phyloP scores from a whole-genome alignment of 192 early-diverging fungal genomes.

The Entomortierella lignicola region DNA sequence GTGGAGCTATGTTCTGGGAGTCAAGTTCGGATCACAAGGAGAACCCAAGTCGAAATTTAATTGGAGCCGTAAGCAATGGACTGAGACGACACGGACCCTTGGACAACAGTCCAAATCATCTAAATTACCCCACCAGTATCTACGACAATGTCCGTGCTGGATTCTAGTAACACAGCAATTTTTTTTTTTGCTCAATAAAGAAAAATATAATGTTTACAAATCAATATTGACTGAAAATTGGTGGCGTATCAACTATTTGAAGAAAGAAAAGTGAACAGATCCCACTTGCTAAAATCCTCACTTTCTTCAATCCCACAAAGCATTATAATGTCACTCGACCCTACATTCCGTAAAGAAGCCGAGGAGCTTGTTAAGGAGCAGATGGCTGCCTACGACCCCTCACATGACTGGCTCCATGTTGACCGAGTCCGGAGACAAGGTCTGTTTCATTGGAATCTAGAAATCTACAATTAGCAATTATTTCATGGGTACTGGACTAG shows the following conservation, averaged over 20 bases:
- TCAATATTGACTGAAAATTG: neutral
- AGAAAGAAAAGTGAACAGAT: neutral
- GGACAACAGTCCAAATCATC: constrained; percentile 57
- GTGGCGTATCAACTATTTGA: neutral
- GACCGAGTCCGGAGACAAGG: constrained; percentile 72
- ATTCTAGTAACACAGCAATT: constrained; percentile 25
- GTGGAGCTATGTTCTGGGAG: constrained; percentile 89
- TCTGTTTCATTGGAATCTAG: constrained; percentile 2
- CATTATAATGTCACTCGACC: constrained; percentile 26
- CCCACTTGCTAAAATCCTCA: neutral
- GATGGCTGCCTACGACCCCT: constrained; percentile 74
- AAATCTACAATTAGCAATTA: neutral
- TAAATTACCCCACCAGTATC: constrained; percentile 57
- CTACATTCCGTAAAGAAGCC: constrained; percentile 47
- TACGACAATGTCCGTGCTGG: constrained; percentile 62
- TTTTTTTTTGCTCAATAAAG: no score
- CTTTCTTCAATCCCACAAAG: neutral
- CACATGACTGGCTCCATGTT: constrained; percentile 78
- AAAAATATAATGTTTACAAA: neutral
- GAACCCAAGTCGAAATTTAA: constrained; percentile 56
- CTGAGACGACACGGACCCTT: constrained; percentile 29
- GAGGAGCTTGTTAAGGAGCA: constrained; percentile 68
- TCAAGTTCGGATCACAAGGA: constrained; percentile 61
- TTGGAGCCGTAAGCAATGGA: constrained; percentile 36
- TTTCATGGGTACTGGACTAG: neutral